phyloP scores from a whole-genome alignment of 352 stramenopile genomes.

The Globisporangium nagaii region DNA sequence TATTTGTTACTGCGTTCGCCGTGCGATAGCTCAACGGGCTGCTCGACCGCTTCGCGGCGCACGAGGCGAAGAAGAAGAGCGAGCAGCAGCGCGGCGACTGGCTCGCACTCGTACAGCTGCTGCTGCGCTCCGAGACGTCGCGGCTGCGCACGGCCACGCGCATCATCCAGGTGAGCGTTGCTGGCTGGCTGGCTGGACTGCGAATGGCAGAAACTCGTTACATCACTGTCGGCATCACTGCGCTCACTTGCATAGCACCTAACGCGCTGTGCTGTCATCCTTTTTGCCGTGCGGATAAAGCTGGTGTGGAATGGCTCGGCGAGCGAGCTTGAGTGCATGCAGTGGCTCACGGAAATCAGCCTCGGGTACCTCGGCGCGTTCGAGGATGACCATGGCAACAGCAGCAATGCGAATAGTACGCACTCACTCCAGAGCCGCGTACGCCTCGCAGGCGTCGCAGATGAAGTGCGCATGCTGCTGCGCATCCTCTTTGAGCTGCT shows the following conservation, averaged over 20 bases:
- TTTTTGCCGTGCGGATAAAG: no score
- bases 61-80: constrained; percentile 40
- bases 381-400: constrained; percentile 17
- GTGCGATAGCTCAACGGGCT: constrained; percentile 42
- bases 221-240: no score
- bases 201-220: no score
- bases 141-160: constrained; percentile 48
- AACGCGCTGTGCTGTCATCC: neutral
- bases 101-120: constrained; percentile 50
- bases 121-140: constrained; percentile 49
- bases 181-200: neutral
- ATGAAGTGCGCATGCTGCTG: constrained; percentile 50
- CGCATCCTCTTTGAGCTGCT: constrained; percentile 54
- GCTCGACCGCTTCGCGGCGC: constrained; percentile 45
- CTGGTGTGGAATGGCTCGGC: constrained; percentile 40
- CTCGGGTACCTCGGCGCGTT: constrained; percentile 51
- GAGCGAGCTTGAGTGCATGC: constrained; percentile 68
- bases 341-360: constrained; percentile 73
- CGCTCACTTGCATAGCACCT: neutral
- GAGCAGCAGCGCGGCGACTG: constrained; percentile 44
- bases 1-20: neutral
- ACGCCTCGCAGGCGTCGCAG: constrained; percentile 18
- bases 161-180: constrained; percentile 33
- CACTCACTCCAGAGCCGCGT: neutral
- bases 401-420: neutral